These are phyloP conservation scores for Lentinula guzmanii DNA, from an alignment of 768 basidiomycete genomes.

Conservation along the genomic window DNA sequence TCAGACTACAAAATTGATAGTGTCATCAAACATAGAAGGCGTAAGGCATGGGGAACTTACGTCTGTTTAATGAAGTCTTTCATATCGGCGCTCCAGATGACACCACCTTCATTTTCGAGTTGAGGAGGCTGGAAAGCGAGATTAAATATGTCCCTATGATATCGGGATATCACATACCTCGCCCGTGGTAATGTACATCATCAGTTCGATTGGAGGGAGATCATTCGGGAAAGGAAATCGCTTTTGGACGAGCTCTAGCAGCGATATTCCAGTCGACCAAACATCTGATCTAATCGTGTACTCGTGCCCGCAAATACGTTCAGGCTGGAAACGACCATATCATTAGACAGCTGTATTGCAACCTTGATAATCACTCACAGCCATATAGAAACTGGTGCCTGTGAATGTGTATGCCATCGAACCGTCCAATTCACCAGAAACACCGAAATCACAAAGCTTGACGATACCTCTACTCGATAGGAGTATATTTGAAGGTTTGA, in stretches of 20 bases:
- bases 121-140: conserved; percentile 58
- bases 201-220: conserved; percentile 88
- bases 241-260: conserved; percentile 91
- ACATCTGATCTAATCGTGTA: conserved; percentile 97
- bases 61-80: conserved; percentile 86
- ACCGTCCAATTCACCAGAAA: conserved; percentile 91
- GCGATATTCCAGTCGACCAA: conserved; percentile 94
- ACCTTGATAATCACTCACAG: conserved; percentile 51
- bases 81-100: conserved; percentile 77
- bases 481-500: conserved; percentile 91
- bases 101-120: conserved; percentile 66
- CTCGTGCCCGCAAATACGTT: conserved; percentile 86
- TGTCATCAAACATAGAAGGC: neutral
- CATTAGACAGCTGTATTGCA: neutral
- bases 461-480: conserved; percentile 85
- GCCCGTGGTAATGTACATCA: conserved; percentile 82
- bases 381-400: conserved; percentile 98
- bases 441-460: conserved; percentile 94
- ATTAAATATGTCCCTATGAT: neutral
- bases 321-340: conserved; percentile 51
- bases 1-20: conserved; percentile 42
- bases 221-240: conserved; percentile 94
- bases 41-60: conserved; percentile 40
- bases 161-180: conserved; percentile 42
- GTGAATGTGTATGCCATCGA: conserved; percentile 94